These are phyloP conservation scores for Cryptosporidium felis DNA, from an alignment of 169 alveolate species.

Conservation along the genomic window DNA sequence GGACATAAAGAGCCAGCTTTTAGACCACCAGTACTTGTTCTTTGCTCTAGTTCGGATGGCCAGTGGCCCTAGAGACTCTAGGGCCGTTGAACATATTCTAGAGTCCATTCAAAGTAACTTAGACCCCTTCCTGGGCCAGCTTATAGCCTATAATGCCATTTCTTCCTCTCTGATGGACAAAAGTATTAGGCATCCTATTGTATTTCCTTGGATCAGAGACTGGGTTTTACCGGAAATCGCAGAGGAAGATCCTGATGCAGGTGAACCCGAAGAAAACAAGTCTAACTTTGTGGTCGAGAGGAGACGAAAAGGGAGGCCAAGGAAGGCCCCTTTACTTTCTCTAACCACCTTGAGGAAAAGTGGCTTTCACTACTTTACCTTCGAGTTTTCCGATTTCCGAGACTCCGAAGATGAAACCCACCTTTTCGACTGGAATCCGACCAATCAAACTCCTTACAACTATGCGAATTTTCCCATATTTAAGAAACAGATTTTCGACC, in stretches of 20 bases:
- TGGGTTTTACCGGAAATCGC: conserved; percentile 36
- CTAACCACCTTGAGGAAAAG: not conserved
- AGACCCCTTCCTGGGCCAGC: conserved; percentile 15
- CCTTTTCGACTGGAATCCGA: conserved; percentile 34
- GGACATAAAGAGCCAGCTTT: conserved; percentile 7
- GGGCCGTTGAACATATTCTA: not conserved
- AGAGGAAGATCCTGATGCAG: not conserved
- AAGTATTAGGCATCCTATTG: not conserved
- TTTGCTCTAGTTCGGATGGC: conserved; percentile 23
- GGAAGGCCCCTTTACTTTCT: conserved; percentile 30
- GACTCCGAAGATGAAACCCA: not conserved
- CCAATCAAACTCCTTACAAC: conserved; percentile 29
- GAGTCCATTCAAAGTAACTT: not conserved
- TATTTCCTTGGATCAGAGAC: conserved; percentile 59
- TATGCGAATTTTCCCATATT: conserved; percentile 25
- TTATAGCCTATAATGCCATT: conserved; percentile 17
- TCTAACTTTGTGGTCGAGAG: not conserved
- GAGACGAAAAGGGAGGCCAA: conserved; percentile 63
- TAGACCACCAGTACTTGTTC: conserved; percentile 19
- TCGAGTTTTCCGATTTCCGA: not conserved
- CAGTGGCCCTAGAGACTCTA: conserved; percentile 42
- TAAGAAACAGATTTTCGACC: conserved; percentile 30
- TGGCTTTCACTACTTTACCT: conserved; percentile 7
- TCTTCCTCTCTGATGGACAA: not conserved
- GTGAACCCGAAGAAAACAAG: not conserved